These are phyloP conservation scores for Diaporthe humulicola DNA, from an alignment of 2,329 filamentous ascomycete species.

Conservation along the genomic window DNA sequence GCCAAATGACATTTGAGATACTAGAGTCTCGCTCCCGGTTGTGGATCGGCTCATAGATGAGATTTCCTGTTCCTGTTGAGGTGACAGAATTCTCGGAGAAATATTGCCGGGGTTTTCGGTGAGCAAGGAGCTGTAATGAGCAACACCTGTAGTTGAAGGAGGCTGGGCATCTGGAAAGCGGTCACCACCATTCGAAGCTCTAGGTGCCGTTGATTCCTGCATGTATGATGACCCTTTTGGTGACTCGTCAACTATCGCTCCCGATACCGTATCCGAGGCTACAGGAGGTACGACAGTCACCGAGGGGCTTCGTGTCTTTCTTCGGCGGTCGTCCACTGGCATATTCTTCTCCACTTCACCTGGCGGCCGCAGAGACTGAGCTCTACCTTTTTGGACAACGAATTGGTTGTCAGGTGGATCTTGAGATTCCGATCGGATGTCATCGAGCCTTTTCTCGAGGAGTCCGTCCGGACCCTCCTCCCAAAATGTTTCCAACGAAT, in stretches of 20 bases:
- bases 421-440: neutral
- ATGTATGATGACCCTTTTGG: neutral
- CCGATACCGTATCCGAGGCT: neutral
- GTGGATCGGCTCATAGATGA: neutral
- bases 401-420: constrained; percentile 11
- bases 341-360: neutral
- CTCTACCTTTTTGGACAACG: neutral
- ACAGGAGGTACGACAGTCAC: neutral
- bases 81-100: neutral
- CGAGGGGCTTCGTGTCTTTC: neutral
- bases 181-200: neutral
- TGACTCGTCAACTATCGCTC: neutral
- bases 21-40: neutral
- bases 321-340: neutral
- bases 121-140: neutral
- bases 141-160: neutral
- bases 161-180: neutral
- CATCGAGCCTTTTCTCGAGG: constrained; percentile 7
- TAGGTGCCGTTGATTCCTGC: neutral
- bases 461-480: neutral
- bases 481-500: constrained; percentile 16
- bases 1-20: neutral
- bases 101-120: neutral
- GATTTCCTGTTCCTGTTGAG: neutral
- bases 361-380: neutral